A percentile compares a stretch with the other conserved stretches of the same genome.
Conservation (phyloP, 352 stramenopile species). For the Phytophthora pini region DNA sequence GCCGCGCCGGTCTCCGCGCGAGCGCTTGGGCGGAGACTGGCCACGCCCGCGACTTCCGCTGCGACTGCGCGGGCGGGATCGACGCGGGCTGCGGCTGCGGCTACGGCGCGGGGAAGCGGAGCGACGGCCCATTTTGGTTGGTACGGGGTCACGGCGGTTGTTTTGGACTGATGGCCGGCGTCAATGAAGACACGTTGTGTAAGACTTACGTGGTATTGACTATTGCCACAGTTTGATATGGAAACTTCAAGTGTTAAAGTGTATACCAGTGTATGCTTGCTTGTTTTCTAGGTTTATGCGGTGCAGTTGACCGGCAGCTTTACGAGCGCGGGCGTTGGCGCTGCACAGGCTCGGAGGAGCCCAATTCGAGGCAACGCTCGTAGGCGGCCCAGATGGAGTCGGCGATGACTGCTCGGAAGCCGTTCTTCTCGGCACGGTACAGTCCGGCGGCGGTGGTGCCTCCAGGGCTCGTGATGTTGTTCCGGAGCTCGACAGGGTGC, state of each 20-base stretch:
- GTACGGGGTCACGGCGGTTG: constrained; percentile 5
- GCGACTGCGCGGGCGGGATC: constrained; percentile 38
- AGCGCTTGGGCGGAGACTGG: constrained; percentile 36
- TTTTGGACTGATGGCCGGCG: constrained; percentile 1
- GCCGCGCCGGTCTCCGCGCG: constrained; percentile 27
- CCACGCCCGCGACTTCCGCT: constrained; percentile 41
- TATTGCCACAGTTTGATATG: too few species aligned
- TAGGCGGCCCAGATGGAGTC: constrained; percentile 97
- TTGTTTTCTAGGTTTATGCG: too few species aligned
- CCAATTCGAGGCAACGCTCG: constrained; percentile 93
- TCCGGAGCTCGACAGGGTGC: constrained; percentile 92
- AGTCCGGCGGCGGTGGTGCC: constrained; percentile 95
- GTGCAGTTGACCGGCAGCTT: neutral
- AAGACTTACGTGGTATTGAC: too few species aligned
- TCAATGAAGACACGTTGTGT: neutral
- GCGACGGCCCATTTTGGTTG: constrained; percentile 44
- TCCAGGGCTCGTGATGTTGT: constrained; percentile 94
- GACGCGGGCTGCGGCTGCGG: constrained; percentile 46
- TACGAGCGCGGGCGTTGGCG: constrained; percentile 74
- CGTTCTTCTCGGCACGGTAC: constrained; percentile 96
- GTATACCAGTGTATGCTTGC: too few species aligned
- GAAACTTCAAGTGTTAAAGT: too few species aligned
- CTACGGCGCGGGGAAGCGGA: constrained; percentile 57
- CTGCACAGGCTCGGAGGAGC: constrained; percentile 75
- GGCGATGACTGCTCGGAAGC: constrained; percentile 93